Conservation (phyloP, 495 filamentous ascomycete species). For the Astrocystis sublimbata region DNA sequence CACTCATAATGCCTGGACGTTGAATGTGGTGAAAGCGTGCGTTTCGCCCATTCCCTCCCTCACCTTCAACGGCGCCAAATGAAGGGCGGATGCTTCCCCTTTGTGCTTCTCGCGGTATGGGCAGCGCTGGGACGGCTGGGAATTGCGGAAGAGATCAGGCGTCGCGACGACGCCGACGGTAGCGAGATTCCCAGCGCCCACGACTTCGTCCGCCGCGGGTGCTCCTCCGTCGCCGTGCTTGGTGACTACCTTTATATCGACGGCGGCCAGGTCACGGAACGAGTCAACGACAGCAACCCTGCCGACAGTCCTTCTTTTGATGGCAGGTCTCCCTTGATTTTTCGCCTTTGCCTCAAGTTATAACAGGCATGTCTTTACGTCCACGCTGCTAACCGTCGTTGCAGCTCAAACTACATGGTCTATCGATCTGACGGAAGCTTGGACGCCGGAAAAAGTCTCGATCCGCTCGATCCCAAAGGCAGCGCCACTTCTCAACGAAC, state of each 20-base stretch:
- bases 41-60: constrained; percentile 24
- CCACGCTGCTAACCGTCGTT: constrained; percentile 18
- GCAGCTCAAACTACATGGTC: constrained; percentile 37
- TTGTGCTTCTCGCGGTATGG: constrained; percentile 31
- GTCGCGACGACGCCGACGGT: constrained; percentile 21
- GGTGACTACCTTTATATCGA: constrained; percentile 34
- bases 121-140: constrained; percentile 25
- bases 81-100: constrained; percentile 32
- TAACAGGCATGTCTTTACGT: background rate
- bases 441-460: constrained; percentile 32
- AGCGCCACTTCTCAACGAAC: constrained; percentile 24
- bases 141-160: constrained; percentile 20
- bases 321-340: constrained; percentile 2
- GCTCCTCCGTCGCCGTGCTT: constrained; percentile 27
- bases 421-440: constrained; percentile 38
- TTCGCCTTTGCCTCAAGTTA: too few species aligned
- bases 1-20: constrained; percentile 26
- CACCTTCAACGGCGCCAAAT: constrained; percentile 30
- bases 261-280: constrained; percentile 33
- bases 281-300: constrained; percentile 20
- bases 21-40: constrained; percentile 20
- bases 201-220: constrained; percentile 30
- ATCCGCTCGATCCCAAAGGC: constrained; percentile 32
- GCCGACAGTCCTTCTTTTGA: constrained; percentile 17
- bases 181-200: constrained; percentile 20